A percentile compares a stretch with the other conserved stretches of the same genome.
phyloP scores from a whole-genome alignment of 768 basidiomycete species.

The Tulasnella calospora region DNA sequence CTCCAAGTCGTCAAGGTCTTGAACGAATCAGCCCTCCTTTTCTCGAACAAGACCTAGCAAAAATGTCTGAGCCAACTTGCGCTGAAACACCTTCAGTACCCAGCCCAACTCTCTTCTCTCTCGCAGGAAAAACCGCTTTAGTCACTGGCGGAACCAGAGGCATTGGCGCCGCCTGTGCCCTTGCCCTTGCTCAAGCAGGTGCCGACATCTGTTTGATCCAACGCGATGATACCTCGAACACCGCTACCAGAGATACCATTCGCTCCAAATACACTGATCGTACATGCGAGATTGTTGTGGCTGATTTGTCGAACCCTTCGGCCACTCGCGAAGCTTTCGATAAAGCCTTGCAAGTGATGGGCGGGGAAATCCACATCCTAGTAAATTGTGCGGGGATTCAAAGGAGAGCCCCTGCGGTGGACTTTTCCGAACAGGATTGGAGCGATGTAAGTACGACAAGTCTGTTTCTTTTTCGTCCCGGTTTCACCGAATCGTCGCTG shows the following conservation, averaged over 20 bases:
- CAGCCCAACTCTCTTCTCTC: conserved; percentile 14
- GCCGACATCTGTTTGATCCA: conserved; percentile 49
- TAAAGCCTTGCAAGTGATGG: conserved; percentile 48
- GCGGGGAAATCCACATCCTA: conserved; percentile 54
- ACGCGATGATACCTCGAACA: conserved; percentile 41
- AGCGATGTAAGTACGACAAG: conserved; percentile 51
- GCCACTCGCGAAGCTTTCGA: conserved; percentile 49
- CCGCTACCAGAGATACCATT: conserved; percentile 37
- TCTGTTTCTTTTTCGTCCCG: conserved; percentile 21
- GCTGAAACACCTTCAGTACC: conserved; percentile 13
- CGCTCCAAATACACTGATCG: neutral
- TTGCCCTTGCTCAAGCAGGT: conserved; percentile 53
- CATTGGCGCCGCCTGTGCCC: conserved; percentile 52
- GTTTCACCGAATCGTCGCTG: conserved; percentile 22
- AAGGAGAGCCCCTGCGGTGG: conserved; percentile 55
- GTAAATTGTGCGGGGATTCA: conserved; percentile 68
- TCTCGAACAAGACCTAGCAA: neutral
- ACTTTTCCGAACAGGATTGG: conserved; percentile 65
- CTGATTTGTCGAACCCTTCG: conserved; percentile 51
- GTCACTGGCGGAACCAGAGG: conserved; percentile 37
- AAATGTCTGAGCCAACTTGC: conserved; percentile 11
- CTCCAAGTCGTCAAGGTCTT: neutral
- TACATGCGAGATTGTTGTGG: conserved; percentile 44
- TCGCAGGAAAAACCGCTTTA: conserved; percentile 11
- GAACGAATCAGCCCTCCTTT: neutral